A percentile compares a stretch with the other conserved stretches of the same genome.
Evolutionary conservation across 192 early-diverging fungal species (phyloP).

Genomic region (Entomortierella parvispora): DNA sequence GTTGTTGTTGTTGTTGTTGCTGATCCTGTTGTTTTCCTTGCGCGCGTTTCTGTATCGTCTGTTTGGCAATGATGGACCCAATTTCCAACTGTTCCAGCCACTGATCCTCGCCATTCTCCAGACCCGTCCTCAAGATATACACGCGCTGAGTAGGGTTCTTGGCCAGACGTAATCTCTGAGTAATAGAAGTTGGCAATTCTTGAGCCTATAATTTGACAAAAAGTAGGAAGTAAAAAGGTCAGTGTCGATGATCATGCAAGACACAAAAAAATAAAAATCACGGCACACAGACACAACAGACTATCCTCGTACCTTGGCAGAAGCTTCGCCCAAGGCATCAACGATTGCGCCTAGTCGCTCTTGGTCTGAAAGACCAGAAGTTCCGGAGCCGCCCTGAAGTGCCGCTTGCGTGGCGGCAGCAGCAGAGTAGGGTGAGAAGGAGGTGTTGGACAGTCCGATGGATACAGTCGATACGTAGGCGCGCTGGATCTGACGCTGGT

Average conservation of each 20-base stretch:
- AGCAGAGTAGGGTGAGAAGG: not conserved
- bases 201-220: conserved; percentile 35
- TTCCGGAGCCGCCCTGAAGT: not conserved
- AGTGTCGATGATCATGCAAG: not conserved
- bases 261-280: too few relatives aligned
- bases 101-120: conserved; percentile 42
- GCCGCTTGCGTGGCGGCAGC: not conserved
- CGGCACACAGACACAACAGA: too few relatives aligned
- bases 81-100: conserved; percentile 42
- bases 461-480: conserved; percentile 36
- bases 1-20: not conserved
- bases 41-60: conserved; percentile 24
- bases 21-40: conserved; percentile 1
- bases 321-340: conserved; percentile 52
- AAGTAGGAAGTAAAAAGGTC: conserved; percentile 2
- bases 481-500: conserved; percentile 26
- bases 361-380: conserved; percentile 25
- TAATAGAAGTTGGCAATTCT: conserved; percentile 48
- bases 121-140: conserved; percentile 46
- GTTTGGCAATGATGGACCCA: conserved; percentile 23
- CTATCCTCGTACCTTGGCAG: conserved; percentile 53
- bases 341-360: conserved; percentile 45
- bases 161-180: conserved; percentile 33
- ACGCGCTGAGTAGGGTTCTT: conserved; percentile 52
- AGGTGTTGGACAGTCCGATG: conserved; percentile 15